Base-by-base conservation (phyloP, 768 basidiomycete genomes). In the Mycena filopes region DNA sequence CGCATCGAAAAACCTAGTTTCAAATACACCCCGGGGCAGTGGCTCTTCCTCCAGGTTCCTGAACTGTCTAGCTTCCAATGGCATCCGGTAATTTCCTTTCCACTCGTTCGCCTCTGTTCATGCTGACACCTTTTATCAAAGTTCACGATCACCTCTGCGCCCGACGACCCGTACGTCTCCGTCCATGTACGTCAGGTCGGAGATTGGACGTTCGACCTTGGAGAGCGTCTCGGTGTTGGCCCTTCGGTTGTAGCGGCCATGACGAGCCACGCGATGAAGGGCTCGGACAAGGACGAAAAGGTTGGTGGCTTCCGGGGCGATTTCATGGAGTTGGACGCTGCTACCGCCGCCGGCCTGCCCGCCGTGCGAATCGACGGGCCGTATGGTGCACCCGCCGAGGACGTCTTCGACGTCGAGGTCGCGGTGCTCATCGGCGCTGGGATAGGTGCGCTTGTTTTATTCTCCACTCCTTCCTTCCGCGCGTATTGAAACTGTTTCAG, bases 71-170 rank as follows among this genome's bases (percentile, higher is more conserved):
- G 73, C 26, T 89, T 84, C 74, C 94, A 98, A 75, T 98, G 95
- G 95, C 96, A 97, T 80, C 96, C 96, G 25, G 94, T 96, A 70
- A 72, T 92, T 83, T 33, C 6, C 7, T 6, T 33, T 12, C 7
- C 12, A 33, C 6, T 12, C 6, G 12, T 7, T 12, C 6, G 33
- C 7, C 33, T 33, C 33, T 12, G 7, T 33, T 33, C 12, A 12
- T 12, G 33, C 33, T 33, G 33, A 31, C 47, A 65, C 40, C 40
- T 47, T 47, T 28, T 13, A 41, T 50, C 11, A 29, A 70, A 95
- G 92, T 96, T 97, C 78, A 96, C 95, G 33, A 96, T 96, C 78
- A 95, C 95, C 0, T 96, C 95, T 46, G 94, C 96, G 23, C 96
- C 96, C 1, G 94, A 96, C 70, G 96, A 98, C 72, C 92, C 95